Base-by-base conservation (phyloP, 2,329 filamentous ascomycete genomes). In the Drechslera avenae region DNA sequence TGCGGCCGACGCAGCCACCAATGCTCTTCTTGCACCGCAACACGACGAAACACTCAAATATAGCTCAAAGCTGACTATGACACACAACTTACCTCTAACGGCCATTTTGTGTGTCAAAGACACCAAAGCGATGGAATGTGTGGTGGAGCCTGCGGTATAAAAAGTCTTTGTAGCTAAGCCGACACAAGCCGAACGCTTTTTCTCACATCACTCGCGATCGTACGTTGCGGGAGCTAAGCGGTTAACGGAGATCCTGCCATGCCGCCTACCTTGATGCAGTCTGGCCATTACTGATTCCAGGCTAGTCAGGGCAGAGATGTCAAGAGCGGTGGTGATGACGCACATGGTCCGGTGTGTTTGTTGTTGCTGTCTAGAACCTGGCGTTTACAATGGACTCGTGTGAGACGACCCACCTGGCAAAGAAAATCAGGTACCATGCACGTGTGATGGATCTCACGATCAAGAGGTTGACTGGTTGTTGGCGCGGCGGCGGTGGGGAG, bases 31-130 rank as follows among this genome's bases (percentile, higher is more conserved):
- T 17, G 3, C 23, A 19, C 39, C 31, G 28, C 46, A 41, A 45
- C 61, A 64, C 56, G 54, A 47, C 48, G 39, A 51, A 50, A 44
- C n/a, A 19, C 9, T n/a, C 30, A 47, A 43, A 50, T 52, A 52
- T 46, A 23, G 36, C 33, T 39, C 33, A 12, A 50, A 32, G 18
- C 47, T 44, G 7, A 45, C 56, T 60, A 60, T 66, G 63, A 66
- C 63, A 66, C 56, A 66, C 43, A 33, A 55, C 48, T 63, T 63
- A 28, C 50, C 61, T 37, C 50, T 60, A 55, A 64, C 40, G 53
- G 63, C 46, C 42, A 57, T 47, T 45, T 35, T 43, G 30, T 64
- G 57, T 64, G 63, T 64, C 63, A 66, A 50, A 39, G 35, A 39
- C 52, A 31, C 21, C 13, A 18, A 12, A 35, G 31, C 50, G 33